Conservation (phyloP, 768 basidiomycete genomes). For the Tylopilus subfusipes region DNA sequence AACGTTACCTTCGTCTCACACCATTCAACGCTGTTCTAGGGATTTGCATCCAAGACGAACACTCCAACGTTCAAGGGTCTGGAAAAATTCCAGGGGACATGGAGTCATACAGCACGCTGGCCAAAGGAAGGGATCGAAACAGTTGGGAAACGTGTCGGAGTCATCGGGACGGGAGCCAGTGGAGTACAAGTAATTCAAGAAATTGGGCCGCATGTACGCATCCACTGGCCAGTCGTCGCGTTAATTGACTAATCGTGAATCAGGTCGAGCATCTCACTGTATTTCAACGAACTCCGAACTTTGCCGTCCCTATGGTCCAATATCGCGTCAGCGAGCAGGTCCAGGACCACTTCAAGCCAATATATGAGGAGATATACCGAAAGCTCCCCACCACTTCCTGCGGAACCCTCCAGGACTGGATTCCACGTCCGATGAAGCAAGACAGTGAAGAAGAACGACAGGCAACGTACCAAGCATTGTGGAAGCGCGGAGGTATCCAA, state of each 20-base stretch:
- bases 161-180: constrained; percentile 18
- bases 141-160: constrained; percentile 8
- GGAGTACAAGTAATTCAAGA: constrained; percentile 15
- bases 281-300: constrained; percentile 18
- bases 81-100: constrained; percentile 7
- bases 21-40: background rate
- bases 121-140: constrained; percentile 17
- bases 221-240: background rate
- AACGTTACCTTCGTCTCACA: background rate
- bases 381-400: constrained; percentile 2
- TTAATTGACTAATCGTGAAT: background rate
- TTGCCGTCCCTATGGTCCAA: constrained; percentile 13
- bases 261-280: constrained; percentile 8
- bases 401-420: background rate
- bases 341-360: constrained; percentile 11
- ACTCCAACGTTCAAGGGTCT: constrained; percentile 10
- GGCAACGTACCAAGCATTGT: constrained; percentile 3
- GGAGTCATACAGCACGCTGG: constrained; percentile 12
- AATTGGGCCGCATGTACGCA: constrained; percentile 10
- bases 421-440: constrained; percentile 6
- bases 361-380: constrained; percentile 5
- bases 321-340: constrained; percentile 4
- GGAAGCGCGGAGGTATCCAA: constrained; percentile 8
- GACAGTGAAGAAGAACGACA: constrained; percentile 12
- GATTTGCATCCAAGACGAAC: constrained; percentile 9